Evolutionary conservation across 148 eudicot species (phyloP), one percentile per base, ranked within the genome.

Genomic region (Mesembryanthemum crystallinum): DNA sequence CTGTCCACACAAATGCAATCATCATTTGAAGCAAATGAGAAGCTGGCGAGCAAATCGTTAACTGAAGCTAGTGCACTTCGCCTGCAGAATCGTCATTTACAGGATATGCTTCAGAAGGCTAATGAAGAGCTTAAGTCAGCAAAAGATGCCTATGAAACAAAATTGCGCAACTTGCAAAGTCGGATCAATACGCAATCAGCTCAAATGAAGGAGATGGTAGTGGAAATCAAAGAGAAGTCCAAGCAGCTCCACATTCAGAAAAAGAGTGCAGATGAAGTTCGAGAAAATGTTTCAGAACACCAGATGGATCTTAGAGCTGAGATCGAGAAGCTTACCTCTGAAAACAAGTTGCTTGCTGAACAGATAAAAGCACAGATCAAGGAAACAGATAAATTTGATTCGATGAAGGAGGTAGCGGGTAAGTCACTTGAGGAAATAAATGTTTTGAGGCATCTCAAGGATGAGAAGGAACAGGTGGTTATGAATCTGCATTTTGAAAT

Each of bases 1-100:
- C 79, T 92, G 1, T 91, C 90, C 4, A 61, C 76, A 51, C 92
- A 95, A 86, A 88, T 95, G 93, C 82, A 85, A 29, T 88, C 92
- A 52, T 83, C 89, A 43, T 89, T 96, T 74, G 90, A 87, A 72
- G 89, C 88, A 51, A 96, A 91, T 64, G 99, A 89, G 79, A 91
- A 80, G 82, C 62, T 87, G 71, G 90, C 96, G 49, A 65, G 84
- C 69, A 89, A 89, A 77, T 89, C 95, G 25, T 60, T 87, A 71
- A 74, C 79, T 51, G 95, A 92, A 89, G 94, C 93, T 29, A 84
- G 81, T 85, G 89, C 91, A 81, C 84, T 92, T n/a, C 85, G 87
- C 27, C 64, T 82, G 75, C 83, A 88, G 66, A 92, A 87, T 77
- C 81, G 75, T 39, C 75, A 79, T 76, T 82, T 96, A 25, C 88